These are phyloP conservation scores for Bryoerythrophyllum caledonicum DNA, from an alignment of 225 moss, liverwort and hornwort genomes.

Conservation along the genomic window DNA sequence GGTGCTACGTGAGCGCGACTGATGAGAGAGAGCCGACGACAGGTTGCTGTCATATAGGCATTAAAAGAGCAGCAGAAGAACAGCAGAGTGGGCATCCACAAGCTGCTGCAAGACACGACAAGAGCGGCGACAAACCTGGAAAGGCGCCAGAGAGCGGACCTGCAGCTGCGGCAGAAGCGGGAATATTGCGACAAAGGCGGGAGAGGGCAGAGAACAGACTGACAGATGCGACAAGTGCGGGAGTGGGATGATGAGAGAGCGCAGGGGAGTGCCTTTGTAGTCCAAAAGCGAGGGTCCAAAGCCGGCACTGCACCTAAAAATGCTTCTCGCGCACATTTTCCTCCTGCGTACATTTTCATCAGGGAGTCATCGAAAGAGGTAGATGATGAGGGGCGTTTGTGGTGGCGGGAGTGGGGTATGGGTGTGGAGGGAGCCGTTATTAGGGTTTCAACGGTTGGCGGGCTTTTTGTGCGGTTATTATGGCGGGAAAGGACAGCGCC, in stretches of 20 bases:
- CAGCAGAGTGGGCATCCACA: neutral
- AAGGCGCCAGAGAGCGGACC: neutral
- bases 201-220: no score
- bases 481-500: no score
- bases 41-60: no score
- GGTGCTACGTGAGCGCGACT: no score
- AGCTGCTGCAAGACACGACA: neutral
- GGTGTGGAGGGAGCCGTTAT: neutral
- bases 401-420: neutral
- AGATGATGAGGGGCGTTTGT: neutral
- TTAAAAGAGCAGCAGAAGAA: neutral
- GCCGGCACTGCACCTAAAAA: neutral
- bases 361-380: accelerated
- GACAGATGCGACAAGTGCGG: neutral
- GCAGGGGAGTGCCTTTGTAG: neutral
- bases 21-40: no score
- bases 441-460: neutral
- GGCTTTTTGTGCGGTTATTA: neutral
- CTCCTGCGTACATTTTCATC: accelerated
- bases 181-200: neutral
- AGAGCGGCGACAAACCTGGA: neutral
- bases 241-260: accelerated
- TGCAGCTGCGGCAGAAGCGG: neutral
- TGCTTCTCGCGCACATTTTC: neutral
- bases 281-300: neutral